Evolutionary conservation across 768 basidiomycete species (phyloP), one percentile per base, ranked within the genome.

Genomic region (Sarcodon aspratus): DNA sequence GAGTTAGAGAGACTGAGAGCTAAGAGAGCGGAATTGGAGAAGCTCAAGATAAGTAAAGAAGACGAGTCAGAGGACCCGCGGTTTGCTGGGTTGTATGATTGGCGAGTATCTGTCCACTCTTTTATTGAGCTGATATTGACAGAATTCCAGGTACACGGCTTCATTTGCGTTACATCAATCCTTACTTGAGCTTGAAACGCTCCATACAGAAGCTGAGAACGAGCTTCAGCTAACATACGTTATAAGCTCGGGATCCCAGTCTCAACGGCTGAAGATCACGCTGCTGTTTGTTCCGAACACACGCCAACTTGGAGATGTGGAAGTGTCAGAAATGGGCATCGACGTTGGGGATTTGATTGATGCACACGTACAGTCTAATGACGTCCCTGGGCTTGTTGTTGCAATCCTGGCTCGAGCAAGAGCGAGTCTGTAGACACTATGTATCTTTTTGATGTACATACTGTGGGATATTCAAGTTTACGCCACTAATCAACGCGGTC

Each of bases 231-330:
- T 93, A 40, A 76, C 75, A 8, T 93, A 92, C 61, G 63, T 58
- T 43, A 57, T 86, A 46, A 60, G 67, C 36, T 43, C 58, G 34
- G 54, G 61, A 35, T 52, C 44, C 12, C 60, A 59, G n/a, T 47
- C 66, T 3, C 63, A 57, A 10, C 64, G 63, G 9, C 54, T 85
- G 7, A 71, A 68, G 0, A 71, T 89, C 48, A 72, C 67, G 0
- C 65, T 88, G 0, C 70, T 86, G 36, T 89, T 86, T 53, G 71
- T 77, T 17, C 82, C 86, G 4, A 82, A 84, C 54, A 84, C 83
- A 0, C 68, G 78, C 45, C 71, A 74, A 43, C 63, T 90, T 7
- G 82, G 75, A 0, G 74, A 79, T 34, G 86, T 75, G 5, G 69
- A 76, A 17, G 70, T 79, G 8, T 55, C 64, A 3, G 81, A 76